Evolutionary conservation across 768 basidiomycete species (phyloP).

Genomic region (Russula ochroleuca): DNA sequence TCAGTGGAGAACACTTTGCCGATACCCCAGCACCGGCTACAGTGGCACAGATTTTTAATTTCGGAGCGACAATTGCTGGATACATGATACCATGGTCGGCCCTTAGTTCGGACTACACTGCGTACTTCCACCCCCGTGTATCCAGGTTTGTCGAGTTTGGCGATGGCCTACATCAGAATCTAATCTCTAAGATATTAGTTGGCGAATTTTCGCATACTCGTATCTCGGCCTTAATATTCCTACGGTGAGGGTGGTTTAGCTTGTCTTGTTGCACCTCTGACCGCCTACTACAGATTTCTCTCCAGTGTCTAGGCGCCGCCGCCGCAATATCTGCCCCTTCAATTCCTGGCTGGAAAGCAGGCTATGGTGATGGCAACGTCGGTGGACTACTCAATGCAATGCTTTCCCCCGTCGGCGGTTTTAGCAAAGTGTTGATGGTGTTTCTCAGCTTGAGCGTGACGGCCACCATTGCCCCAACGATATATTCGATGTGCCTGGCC

Average conservation of each 20-base stretch:
- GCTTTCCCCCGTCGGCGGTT: slow-evolving; percentile 57
- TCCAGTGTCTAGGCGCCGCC: slow-evolving; percentile 62
- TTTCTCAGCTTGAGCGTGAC: slow-evolving; percentile 70
- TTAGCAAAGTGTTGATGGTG: slow-evolving; percentile 68
- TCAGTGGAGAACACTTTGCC: slow-evolving; percentile 69
- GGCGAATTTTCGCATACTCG: slow-evolving; percentile 59
- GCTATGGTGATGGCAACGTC: slow-evolving; percentile 50
- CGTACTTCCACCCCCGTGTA: slow-evolving; percentile 57
- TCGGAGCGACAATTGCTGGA: slow-evolving; percentile 68
- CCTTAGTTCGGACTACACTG: slow-evolving; percentile 69
- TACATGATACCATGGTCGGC: slow-evolving; percentile 63
- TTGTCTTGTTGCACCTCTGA: slow-evolving; percentile 17
- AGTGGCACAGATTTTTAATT: slow-evolving; percentile 52
- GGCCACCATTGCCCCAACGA: slow-evolving; percentile 75
- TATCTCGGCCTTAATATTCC: slow-evolving; percentile 63
- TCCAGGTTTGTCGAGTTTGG: slow-evolving; percentile 43
- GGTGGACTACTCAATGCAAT: slow-evolving; percentile 63
- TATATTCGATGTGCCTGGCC: slow-evolving; percentile 76
- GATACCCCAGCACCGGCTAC: slow-evolving; percentile 50
- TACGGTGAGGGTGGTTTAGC: slow-evolving; percentile 42
- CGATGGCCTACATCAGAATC: not conserved
- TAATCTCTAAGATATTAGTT: slow-evolving; percentile 35
- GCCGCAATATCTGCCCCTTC: slow-evolving; percentile 53
- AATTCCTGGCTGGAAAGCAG: slow-evolving; percentile 53
- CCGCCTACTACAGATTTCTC: slow-evolving; percentile 32